A percentile compares a stretch with the other conserved stretches of the same genome.
Conservation (phyloP, 1,139 yeast genomes). For the Suhomyces wounanorum region DNA sequence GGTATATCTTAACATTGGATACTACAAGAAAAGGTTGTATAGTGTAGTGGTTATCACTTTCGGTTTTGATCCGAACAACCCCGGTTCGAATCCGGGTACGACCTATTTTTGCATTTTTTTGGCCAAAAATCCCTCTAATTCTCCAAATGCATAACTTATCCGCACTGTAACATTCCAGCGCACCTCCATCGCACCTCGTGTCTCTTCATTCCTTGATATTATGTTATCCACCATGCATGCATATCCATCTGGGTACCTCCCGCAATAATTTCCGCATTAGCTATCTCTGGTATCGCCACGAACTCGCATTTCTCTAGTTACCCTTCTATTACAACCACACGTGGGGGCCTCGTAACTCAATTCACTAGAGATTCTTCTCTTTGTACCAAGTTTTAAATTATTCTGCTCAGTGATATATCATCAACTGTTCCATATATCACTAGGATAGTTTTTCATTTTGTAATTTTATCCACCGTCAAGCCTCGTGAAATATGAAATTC, state of each 20-base stretch:
- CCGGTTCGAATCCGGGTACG: constrained; percentile 97
- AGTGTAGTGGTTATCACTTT: constrained; percentile 55
- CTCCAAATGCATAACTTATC: no score
- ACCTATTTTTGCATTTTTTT: constrained; percentile 55
- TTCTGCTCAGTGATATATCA: not conserved
- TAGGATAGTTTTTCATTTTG: not conserved
- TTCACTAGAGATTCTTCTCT: constrained; percentile 1
- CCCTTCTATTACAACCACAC: constrained; percentile 4
- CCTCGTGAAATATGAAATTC: constrained; percentile 54
- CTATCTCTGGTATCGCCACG: constrained; percentile 4
- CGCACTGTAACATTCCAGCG: no score
- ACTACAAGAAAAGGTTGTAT: constrained; percentile 34
- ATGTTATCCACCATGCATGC: not conserved
- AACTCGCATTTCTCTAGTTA: constrained; percentile 3
- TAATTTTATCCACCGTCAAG: not conserved
- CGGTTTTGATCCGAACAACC: constrained; percentile 75
- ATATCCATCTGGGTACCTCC: not conserved
- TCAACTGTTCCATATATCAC: constrained; percentile 1
- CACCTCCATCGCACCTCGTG: not conserved
- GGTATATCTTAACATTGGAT: not conserved
- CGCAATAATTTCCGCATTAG: not conserved
- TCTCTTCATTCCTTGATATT: not conserved
- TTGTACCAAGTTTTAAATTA: constrained; percentile 1
- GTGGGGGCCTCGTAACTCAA: constrained; percentile 10
- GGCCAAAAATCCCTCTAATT: constrained; percentile 15